Evolutionary conservation across 225 moss, liverwort and hornwort genomes (phyloP).

Genomic region (Pseudisothecium myosuroides): DNA sequence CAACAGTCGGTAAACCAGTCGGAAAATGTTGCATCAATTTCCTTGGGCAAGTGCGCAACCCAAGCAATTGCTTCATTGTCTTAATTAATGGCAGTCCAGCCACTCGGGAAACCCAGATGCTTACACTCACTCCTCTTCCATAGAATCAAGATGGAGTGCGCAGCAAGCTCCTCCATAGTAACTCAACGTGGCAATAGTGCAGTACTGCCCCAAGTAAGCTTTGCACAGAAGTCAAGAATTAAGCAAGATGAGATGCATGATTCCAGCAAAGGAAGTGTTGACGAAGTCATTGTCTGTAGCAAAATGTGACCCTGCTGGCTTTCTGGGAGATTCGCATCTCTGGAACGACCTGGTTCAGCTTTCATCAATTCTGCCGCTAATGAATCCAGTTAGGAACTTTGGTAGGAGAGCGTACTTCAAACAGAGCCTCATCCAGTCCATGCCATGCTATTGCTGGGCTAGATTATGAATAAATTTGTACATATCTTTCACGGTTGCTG

Average conservation of each 20-base stretch:
- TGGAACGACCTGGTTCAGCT: background rate
- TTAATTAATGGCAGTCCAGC: background rate
- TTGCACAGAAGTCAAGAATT: background rate
- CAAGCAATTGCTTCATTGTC: background rate
- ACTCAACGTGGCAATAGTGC: background rate
- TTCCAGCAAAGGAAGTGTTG: background rate
- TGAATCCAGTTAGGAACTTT: too few relatives aligned
- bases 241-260: background rate
- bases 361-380: background rate
- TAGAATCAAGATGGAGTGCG: background rate
- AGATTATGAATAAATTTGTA: too few relatives aligned
- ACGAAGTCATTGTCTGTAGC: background rate
- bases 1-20: too few relatives aligned
- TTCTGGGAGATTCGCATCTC: too few relatives aligned
- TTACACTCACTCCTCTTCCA: background rate
- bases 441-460: too few relatives aligned
- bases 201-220: background rate
- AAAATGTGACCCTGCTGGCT: background rate
- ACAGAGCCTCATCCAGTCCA: too few relatives aligned
- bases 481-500: too few relatives aligned
- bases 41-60: background rate
- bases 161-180: background rate
- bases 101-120: background rate
- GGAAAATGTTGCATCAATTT: background rate
- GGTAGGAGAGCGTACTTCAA: background rate